Evolutionary conservation across 1,284 basidiomycete species (phyloP).

Genomic region (Wolfiporia cocos): DNA sequence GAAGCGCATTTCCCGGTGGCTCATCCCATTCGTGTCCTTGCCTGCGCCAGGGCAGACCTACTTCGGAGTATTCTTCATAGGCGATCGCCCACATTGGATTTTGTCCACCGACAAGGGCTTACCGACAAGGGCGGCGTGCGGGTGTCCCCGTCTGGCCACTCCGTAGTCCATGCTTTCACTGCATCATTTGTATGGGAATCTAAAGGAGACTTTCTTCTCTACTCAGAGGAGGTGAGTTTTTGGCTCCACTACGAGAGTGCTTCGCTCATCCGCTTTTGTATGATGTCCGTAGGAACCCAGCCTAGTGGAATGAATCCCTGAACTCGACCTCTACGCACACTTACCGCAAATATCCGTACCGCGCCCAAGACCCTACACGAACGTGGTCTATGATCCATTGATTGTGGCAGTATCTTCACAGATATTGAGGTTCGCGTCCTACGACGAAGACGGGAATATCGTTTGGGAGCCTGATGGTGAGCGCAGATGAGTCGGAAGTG

Average conservation of each 20-base stretch:
- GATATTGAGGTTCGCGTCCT: conserved; percentile 78
- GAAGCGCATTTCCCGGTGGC: conserved; percentile 55
- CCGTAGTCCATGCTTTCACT: conserved; percentile 75
- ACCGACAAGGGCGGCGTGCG: conserved; percentile 59
- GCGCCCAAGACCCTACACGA: conserved; percentile 75
- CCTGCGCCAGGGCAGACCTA: conserved; percentile 44
- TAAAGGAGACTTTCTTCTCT: conserved; percentile 74
- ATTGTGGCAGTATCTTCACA: conserved; percentile 80
- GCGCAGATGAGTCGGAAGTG: conserved; percentile 23
- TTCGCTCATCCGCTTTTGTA: too few relatives aligned
- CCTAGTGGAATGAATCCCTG: conserved; percentile 77
- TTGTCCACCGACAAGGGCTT: conserved; percentile 67
- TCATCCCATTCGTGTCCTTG: conserved; percentile 66
- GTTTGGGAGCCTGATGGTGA: conserved; percentile 81
- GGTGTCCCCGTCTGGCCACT: conserved; percentile 63
- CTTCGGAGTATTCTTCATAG: conserved; percentile 83
- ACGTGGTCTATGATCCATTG: conserved; percentile 79
- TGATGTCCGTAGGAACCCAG: conserved; percentile 60
- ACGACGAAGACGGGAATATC: conserved; percentile 81
- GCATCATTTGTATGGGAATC: conserved; percentile 78
- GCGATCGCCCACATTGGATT: conserved; percentile 85
- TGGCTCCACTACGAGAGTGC: too few relatives aligned
- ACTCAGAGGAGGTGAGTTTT: conserved; percentile 75
- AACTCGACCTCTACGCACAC: conserved; percentile 63
- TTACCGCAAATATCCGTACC: conserved; percentile 70